phyloP scores from a whole-genome alignment of 2,329 filamentous ascomycete species.

The Alternaria consortialis region DNA sequence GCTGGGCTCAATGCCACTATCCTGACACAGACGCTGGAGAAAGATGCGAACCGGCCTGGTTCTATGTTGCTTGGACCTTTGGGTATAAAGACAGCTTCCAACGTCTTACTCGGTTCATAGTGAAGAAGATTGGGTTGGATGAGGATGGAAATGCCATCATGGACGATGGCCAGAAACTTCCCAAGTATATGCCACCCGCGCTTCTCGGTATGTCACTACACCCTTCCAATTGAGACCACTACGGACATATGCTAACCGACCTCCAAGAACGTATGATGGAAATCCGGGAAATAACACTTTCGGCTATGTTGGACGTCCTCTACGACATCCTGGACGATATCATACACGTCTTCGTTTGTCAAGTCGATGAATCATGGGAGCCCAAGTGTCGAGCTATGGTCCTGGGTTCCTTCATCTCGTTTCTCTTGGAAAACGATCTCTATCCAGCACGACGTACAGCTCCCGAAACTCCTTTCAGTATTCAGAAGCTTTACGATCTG shows the following conservation, averaged over 20 bases:
- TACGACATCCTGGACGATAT: constrained; percentile 14
- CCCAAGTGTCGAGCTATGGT: constrained; percentile 11
- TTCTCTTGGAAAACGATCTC: constrained; percentile 13
- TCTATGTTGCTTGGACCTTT: constrained; percentile 28
- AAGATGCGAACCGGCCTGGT: constrained; percentile 15
- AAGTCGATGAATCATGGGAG: constrained; percentile 10
- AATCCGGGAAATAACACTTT: constrained; percentile 9
- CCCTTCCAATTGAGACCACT: neutral
- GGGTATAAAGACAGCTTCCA: constrained; percentile 25
- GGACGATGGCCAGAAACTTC: constrained; percentile 5
- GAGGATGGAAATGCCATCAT: constrained; percentile 4
- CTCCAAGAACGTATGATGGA: constrained; percentile 12
- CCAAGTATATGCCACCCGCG: constrained; percentile 14
- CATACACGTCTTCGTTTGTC: constrained; percentile 13
- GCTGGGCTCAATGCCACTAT: constrained; percentile 18
- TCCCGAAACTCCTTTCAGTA: constrained; percentile 14
- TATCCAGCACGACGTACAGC: constrained; percentile 12
- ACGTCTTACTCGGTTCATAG: constrained; percentile 10
- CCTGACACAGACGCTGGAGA: constrained; percentile 10
- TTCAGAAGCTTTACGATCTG: constrained; percentile 10
- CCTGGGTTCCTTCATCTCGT: constrained; percentile 12
- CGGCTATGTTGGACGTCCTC: constrained; percentile 8
- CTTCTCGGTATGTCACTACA: constrained; percentile 11
- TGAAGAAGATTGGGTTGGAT: constrained; percentile 12
- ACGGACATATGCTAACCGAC: neutral